Conservation (phyloP, 2,329 filamentous ascomycete species). For the Colletotrichum liaoningense region DNA sequence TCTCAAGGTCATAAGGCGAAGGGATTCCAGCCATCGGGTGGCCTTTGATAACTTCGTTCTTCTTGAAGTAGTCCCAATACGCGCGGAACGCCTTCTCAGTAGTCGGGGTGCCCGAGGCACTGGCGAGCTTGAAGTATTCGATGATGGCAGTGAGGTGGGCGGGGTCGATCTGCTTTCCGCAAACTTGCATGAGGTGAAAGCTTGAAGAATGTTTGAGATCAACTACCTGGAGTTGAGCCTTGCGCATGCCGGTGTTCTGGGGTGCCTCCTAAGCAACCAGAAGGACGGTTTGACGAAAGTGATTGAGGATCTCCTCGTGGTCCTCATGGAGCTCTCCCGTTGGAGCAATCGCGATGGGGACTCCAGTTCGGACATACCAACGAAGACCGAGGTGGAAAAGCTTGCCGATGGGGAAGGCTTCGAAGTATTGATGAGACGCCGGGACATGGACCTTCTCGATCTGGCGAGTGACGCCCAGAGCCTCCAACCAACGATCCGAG, state of each 20-base stretch:
- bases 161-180: background rate
- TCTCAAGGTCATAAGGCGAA: background rate
- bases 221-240: background rate
- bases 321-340: background rate
- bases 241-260: background rate
- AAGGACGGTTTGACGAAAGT: background rate
- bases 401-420: background rate
- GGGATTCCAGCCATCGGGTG: background rate
- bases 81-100: background rate
- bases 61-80: background rate
- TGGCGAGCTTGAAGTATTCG: background rate
- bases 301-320: background rate
- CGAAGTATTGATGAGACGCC: background rate
- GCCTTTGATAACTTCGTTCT: background rate
- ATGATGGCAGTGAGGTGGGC: background rate
- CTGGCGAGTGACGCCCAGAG: background rate
- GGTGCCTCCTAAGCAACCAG: background rate
- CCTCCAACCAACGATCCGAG: background rate
- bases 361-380: background rate
- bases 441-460: background rate
- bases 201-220: background rate
- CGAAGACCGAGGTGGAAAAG: background rate
- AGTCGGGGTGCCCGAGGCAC: fast-evolving
- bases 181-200: background rate
- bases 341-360: background rate